Evolutionary conservation across 257 asterid genomes (phyloP).

Genomic region (Capsicum baccatum): DNA sequence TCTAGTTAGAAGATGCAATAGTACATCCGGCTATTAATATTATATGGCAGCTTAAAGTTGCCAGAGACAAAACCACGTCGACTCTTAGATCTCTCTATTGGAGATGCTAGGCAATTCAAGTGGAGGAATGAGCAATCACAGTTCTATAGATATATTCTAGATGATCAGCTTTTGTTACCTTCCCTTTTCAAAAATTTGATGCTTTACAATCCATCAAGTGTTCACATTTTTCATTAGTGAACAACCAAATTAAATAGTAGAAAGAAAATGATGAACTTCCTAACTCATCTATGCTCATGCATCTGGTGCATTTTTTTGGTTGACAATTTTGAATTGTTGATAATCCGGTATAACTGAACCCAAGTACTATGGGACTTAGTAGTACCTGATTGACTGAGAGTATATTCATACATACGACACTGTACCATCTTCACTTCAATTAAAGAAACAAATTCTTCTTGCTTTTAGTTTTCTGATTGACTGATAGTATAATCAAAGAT

Average conservation of each 20-base stretch:
- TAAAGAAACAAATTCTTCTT: too few species aligned
- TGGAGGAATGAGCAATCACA: slow-evolving; percentile 60
- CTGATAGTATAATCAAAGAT: too few species aligned
- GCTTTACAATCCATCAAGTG: not conserved
- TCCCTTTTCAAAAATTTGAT: not conserved
- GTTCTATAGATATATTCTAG: slow-evolving; percentile 6
- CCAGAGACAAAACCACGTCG: slow-evolving; percentile 88
- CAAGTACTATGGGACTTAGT: too few species aligned
- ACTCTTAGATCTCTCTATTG: slow-evolving; percentile 92
- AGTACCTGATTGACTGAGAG: too few species aligned
- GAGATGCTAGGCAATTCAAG: slow-evolving; percentile 96
- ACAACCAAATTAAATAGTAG: not conserved
- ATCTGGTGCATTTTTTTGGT: too few species aligned
- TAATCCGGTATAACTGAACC: too few species aligned
- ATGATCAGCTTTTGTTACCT: not conserved
- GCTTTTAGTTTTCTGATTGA: too few species aligned
- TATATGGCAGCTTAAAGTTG: slow-evolving; percentile 82
- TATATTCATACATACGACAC: too few species aligned
- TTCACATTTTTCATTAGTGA: not conserved
- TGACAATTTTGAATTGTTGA: too few species aligned
- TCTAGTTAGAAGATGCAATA: slow-evolving; percentile 87
- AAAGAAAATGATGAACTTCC: not conserved
- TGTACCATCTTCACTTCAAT: too few species aligned
- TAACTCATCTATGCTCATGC: too few species aligned
- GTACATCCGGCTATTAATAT: slow-evolving; percentile 92